phyloP scores from a whole-genome alignment of 2,329 filamentous ascomycete genomes.

The Clonostachys rhizophaga region DNA sequence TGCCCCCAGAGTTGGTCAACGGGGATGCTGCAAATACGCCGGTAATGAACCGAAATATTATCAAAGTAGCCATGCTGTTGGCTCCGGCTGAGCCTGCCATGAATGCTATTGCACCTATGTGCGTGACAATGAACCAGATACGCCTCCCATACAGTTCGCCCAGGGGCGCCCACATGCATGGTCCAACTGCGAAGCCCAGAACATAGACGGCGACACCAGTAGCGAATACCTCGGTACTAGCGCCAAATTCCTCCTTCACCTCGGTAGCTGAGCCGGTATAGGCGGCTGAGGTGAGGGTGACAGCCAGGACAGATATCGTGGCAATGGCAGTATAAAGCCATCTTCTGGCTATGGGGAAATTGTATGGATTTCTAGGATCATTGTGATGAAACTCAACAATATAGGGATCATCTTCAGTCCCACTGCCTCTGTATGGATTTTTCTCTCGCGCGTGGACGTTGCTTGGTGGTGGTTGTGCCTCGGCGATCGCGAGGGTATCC shows the following conservation, averaged over 20 bases:
- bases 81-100: conserved; percentile 51
- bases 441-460: no score
- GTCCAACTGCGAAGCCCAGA: no score
- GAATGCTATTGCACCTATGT: conserved; percentile 48
- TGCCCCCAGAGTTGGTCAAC: conserved; percentile 55
- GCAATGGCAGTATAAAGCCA: conserved; percentile 58
- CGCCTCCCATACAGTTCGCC: no score
- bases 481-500: no score
- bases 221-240: conserved; percentile 8
- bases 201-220: conserved; percentile 2
- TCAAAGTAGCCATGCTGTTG: conserved; percentile 49
- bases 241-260: background rate
- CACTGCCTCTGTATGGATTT: conserved; percentile 41
- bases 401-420: conserved; percentile 60
- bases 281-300: conserved; percentile 60
- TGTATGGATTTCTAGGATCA: conserved; percentile 60
- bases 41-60: conserved; percentile 59
- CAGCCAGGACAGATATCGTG: conserved; percentile 57
- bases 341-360: conserved; percentile 47
- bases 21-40: conserved; percentile 55
- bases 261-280: conserved; percentile 36
- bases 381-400: conserved; percentile 59
- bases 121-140: conserved; percentile 2
- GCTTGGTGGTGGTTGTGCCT: no score
- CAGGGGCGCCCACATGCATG: no score